These are phyloP conservation scores for Eragrostis curvula DNA, from an alignment of 176 grass and related monocot species.

Conservation along the genomic window DNA sequence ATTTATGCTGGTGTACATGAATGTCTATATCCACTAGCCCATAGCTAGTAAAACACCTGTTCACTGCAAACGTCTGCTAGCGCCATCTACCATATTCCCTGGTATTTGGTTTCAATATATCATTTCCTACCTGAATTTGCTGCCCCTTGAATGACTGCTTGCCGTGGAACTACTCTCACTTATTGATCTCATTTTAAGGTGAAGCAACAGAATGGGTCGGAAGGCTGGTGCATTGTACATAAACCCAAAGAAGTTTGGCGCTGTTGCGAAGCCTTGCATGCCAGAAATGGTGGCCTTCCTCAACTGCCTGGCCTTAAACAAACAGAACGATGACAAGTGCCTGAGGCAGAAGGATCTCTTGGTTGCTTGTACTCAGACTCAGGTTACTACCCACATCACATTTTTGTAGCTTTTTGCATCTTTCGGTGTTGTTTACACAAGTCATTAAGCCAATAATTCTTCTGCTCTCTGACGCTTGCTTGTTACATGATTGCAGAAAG, in stretches of 20 bases:
- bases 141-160: background rate
- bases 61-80: background rate
- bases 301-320: conserved; percentile 85
- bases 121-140: background rate
- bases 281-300: conserved; percentile 88
- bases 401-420: conserved; percentile 14
- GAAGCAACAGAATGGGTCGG: conserved; percentile 66
- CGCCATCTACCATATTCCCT: background rate
- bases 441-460: background rate
- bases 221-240: conserved; percentile 86
- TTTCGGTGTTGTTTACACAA: background rate
- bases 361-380: conserved; percentile 59
- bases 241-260: conserved; percentile 86
- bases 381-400: conserved; percentile 42
- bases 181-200: conserved; percentile 9
- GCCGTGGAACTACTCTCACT: background rate
- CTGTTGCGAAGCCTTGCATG: conserved; percentile 67
- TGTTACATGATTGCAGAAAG: conserved; percentile 48
- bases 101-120: background rate
- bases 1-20: background rate
- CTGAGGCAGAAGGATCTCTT: conserved; percentile 70
- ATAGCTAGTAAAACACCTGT: background rate
- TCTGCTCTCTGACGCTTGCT: conserved; percentile 1
- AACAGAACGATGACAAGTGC: conserved; percentile 81
- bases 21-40: background rate